Evolutionary conservation across 768 basidiomycete species (phyloP).

Genomic region (Suillus fuscotomentosus): DNA sequence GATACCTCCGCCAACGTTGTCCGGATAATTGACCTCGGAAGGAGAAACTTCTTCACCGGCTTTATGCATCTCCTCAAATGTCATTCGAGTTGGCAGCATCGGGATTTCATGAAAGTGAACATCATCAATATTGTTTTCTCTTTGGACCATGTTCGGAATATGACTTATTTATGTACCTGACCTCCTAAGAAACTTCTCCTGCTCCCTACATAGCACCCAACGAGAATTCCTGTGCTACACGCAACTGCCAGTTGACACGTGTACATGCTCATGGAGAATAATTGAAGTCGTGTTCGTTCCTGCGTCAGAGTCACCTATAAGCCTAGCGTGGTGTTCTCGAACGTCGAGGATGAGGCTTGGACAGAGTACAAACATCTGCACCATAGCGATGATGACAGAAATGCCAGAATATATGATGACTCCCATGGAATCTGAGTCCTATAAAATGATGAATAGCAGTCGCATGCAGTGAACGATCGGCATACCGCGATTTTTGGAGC

Average conservation of each 20-base stretch:
- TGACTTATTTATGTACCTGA: too few species aligned
- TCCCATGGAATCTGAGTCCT: background rate
- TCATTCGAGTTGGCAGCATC: too few species aligned
- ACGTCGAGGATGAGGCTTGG: background rate
- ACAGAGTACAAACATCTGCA: background rate
- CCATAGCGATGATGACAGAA: background rate
- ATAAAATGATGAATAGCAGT: background rate
- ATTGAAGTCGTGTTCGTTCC: background rate
- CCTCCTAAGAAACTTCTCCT: background rate
- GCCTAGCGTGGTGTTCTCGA: background rate
- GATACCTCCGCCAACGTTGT: too few species aligned
- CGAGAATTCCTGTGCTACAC: background rate
- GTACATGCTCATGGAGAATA: background rate
- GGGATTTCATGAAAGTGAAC: too few species aligned
- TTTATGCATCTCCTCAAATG: too few species aligned
- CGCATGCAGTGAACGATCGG: background rate
- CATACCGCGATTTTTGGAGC: background rate
- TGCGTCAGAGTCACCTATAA: background rate
- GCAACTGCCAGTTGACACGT: background rate
- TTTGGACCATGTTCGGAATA: too few species aligned
- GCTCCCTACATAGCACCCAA: background rate
- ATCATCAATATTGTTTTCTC: too few species aligned
- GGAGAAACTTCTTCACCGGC: too few species aligned
- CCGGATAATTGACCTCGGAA: too few species aligned
- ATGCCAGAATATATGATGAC: background rate